Evolutionary conservation across 2,329 filamentous ascomycete genomes (phyloP).

Genomic region (Xylariaceae sp.): DNA sequence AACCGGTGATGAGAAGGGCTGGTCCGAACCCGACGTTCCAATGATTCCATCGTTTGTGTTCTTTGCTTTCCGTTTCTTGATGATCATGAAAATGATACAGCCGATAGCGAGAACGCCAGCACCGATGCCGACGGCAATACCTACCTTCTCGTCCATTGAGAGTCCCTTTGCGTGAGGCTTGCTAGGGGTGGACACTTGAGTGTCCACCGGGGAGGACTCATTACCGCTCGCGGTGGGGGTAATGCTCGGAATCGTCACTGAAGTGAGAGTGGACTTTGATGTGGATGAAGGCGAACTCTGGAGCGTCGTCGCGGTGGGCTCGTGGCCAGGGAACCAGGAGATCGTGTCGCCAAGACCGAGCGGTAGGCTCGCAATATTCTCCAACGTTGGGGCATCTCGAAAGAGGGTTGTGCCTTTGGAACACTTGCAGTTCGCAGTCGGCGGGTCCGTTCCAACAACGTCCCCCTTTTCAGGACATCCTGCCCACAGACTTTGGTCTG

Average conservation of each 20-base stretch:
- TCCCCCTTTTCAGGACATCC: constrained; percentile 17
- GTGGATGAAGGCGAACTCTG: constrained; percentile 1
- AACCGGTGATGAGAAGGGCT: neutral
- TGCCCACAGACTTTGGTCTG: constrained; percentile 14
- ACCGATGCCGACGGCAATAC: constrained; percentile 13
- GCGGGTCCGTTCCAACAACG: constrained; percentile 12
- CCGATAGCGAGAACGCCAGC: constrained; percentile 7
- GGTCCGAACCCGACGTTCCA: neutral
- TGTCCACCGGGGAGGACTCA: neutral
- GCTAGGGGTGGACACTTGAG: constrained; percentile 1
- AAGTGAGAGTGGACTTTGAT: neutral
- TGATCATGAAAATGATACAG: constrained; percentile 5
- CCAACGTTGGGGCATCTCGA: constrained; percentile 11
- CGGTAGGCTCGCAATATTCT: constrained; percentile 17
- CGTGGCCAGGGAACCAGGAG: constrained; percentile 14
- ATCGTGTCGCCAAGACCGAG: constrained; percentile 8
- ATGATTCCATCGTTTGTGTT: neutral
- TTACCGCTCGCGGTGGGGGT: neutral
- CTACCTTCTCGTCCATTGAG: constrained; percentile 10
- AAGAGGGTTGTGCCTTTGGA: constrained; percentile 10
- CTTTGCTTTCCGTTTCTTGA: constrained; percentile 4
- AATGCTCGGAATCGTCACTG: neutral
- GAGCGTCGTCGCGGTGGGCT: constrained; percentile 1
- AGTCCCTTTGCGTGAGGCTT: neutral
- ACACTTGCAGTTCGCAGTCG: constrained; percentile 17